phyloP scores from a whole-genome alignment of 2,329 filamentous ascomycete genomes.

The Drechslera avenae region DNA sequence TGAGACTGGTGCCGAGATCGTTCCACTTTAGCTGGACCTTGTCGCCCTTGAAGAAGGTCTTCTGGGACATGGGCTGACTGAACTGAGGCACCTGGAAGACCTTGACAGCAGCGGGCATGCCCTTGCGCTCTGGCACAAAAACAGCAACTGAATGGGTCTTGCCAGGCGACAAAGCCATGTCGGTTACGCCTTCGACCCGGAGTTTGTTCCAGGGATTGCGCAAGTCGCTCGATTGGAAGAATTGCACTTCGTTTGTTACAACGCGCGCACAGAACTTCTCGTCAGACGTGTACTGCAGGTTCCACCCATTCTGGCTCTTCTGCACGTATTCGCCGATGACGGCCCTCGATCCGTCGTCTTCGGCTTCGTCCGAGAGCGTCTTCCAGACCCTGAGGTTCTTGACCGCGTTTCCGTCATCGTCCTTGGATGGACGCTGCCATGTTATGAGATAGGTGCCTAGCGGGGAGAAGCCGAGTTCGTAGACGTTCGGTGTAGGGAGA shows the following conservation, averaged over 20 bases:
- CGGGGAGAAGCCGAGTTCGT: constrained; percentile 93
- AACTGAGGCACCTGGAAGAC: constrained; percentile 94
- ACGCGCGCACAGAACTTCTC: constrained; percentile 91
- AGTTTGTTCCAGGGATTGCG: constrained; percentile 93
- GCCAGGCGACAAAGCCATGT: constrained; percentile 89
- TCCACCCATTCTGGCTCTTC: constrained; percentile 94
- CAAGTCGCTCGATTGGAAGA: constrained; percentile 88
- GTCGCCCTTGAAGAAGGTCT: constrained; percentile 99
- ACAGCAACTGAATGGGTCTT: constrained; percentile 91
- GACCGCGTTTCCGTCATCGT: constrained; percentile 87
- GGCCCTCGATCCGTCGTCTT: constrained; percentile 66
- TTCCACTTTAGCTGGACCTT: constrained; percentile 99
- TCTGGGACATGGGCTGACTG: constrained; percentile 81
- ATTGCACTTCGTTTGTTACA: constrained; percentile 97
- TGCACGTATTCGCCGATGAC: constrained; percentile 91
- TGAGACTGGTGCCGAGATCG: constrained; percentile 82
- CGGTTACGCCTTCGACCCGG: constrained; percentile 83
- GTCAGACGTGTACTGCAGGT: constrained; percentile 93
- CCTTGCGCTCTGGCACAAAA: constrained; percentile 95
- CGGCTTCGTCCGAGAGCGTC: constrained; percentile 71
- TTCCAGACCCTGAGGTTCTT: constrained; percentile 99
- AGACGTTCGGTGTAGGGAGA: constrained; percentile 81
- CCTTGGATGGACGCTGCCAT: constrained; percentile 92
- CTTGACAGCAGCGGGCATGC: constrained; percentile 90
- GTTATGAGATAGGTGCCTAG: constrained; percentile 92